Evolutionary conservation across 1,284 basidiomycete genomes (phyloP).

Genomic region (Sporisorium graminicola): DNA sequence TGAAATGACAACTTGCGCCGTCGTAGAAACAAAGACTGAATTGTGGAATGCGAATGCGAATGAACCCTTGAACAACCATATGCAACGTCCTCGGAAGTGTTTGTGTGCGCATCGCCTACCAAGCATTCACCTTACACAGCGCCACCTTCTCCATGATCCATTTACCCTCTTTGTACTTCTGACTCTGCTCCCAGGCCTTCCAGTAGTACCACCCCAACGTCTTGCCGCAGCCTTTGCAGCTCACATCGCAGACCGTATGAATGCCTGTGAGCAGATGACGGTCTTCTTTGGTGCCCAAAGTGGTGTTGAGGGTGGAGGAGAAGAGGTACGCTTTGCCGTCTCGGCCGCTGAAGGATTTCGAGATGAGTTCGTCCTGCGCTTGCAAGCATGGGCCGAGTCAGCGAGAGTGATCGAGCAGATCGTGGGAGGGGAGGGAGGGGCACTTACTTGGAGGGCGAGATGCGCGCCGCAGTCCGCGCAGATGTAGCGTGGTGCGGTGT

Average conservation of each 20-base stretch:
- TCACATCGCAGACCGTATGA: constrained; percentile 82
- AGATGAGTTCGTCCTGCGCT: constrained; percentile 82
- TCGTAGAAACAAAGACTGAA: constrained; percentile 45
- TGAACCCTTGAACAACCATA: not conserved
- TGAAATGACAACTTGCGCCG: not conserved
- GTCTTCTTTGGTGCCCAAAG: constrained; percentile 80
- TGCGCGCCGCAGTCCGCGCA: constrained; percentile 62
- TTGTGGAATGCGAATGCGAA: constrained; percentile 1
- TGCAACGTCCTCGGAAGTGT: constrained; percentile 50
- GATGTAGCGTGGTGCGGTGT: constrained; percentile 47
- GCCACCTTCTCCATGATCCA: constrained; percentile 83
- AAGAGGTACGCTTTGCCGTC: constrained; percentile 86
- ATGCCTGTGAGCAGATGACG: constrained; percentile 82
- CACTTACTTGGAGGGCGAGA: constrained; percentile 58
- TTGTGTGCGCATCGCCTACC: constrained; percentile 70
- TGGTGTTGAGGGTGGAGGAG: constrained; percentile 82
- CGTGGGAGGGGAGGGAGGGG: not conserved
- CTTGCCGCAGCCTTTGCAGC: constrained; percentile 81
- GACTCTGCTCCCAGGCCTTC: constrained; percentile 80
- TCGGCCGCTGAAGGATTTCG: constrained; percentile 84
- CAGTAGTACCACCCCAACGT: constrained; percentile 87
- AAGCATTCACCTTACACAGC: constrained; percentile 83
- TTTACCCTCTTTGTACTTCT: constrained; percentile 88
- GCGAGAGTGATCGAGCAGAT: not conserved
- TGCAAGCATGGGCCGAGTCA: not conserved